These are phyloP conservation scores for Picea mariana DNA, from an alignment of 83 land plant genomes.

Conservation along the genomic window DNA sequence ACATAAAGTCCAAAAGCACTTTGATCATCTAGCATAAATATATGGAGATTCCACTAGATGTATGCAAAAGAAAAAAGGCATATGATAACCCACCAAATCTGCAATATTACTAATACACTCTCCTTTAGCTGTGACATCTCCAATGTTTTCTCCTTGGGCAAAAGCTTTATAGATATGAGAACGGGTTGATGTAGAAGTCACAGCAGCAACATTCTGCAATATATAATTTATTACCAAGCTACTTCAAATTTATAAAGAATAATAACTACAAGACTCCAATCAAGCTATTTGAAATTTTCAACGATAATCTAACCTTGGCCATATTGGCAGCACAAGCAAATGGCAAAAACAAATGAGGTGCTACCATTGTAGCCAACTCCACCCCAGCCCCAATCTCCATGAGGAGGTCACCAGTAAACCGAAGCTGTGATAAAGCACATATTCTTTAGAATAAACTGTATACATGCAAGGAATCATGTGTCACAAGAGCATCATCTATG, in stretches of 20 bases:
- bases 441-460: background rate
- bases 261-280: background rate
- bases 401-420: constrained; percentile 87
- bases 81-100: constrained; percentile 72
- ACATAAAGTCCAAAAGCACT: background rate
- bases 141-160: constrained; percentile 96
- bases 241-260: constrained; percentile 10
- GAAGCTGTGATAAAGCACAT: constrained; percentile 51
- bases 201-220: constrained; percentile 93
- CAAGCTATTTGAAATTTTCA: background rate
- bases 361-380: constrained; percentile 89
- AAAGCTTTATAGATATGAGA: constrained; percentile 99
- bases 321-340: constrained; percentile 97
- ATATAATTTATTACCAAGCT: constrained; percentile 7
- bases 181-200: constrained; percentile 96
- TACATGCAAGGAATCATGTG: background rate
- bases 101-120: constrained; percentile 99
- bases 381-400: constrained; percentile 98
- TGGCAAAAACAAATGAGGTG: constrained; percentile 92
- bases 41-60: background rate
- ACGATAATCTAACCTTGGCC: constrained; percentile 65
- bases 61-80: background rate
- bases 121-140: constrained; percentile 99
- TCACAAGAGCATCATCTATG: background rate
- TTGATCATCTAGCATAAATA: background rate